Evolutionary conservation across 768 basidiomycete genomes (phyloP).

Genomic region (Lepiota venenata): DNA sequence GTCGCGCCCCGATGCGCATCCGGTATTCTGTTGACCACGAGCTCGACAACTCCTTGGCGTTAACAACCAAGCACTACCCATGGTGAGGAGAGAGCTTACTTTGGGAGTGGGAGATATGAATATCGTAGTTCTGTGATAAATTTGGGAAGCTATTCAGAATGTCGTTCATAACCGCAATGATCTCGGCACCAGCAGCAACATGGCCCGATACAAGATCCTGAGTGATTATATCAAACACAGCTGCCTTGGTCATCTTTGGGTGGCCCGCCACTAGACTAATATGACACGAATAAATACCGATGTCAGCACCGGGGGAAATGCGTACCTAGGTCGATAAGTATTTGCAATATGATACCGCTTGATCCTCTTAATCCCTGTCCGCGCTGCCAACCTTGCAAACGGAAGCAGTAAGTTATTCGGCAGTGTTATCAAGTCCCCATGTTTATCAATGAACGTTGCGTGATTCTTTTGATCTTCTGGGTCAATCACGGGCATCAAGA

Average conservation of each 20-base stretch:
- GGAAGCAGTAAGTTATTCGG: slow-evolving; percentile 72
- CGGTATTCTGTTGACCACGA: slow-evolving; percentile 60
- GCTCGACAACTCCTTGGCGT: slow-evolving; percentile 75
- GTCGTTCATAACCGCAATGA: slow-evolving; percentile 64
- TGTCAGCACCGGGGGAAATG: no score
- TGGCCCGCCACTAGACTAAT: slow-evolving; percentile 70
- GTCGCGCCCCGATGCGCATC: slow-evolving; percentile 51
- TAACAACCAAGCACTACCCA: no score
- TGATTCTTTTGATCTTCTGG: slow-evolving; percentile 61
- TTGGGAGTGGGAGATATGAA: slow-evolving; percentile 74
- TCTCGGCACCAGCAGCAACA: slow-evolving; percentile 69
- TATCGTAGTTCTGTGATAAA: slow-evolving; percentile 63
- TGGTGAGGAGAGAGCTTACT: no score
- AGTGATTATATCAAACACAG: slow-evolving; percentile 82
- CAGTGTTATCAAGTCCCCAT: slow-evolving; percentile 71
- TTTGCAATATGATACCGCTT: slow-evolving; percentile 82
- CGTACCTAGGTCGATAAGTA: slow-evolving; percentile 67
- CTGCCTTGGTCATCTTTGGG: slow-evolving; percentile 69
- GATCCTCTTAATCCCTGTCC: slow-evolving; percentile 61
- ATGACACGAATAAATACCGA: no score
- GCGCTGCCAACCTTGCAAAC: slow-evolving; percentile 82
- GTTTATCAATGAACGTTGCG: slow-evolving; percentile 75
- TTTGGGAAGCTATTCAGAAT: slow-evolving; percentile 72
- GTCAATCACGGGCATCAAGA: slow-evolving; percentile 73
- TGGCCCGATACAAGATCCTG: slow-evolving; percentile 63